Evolutionary conservation across 1,284 basidiomycete species (phyloP).

Genomic region (Mycena sp.): DNA sequence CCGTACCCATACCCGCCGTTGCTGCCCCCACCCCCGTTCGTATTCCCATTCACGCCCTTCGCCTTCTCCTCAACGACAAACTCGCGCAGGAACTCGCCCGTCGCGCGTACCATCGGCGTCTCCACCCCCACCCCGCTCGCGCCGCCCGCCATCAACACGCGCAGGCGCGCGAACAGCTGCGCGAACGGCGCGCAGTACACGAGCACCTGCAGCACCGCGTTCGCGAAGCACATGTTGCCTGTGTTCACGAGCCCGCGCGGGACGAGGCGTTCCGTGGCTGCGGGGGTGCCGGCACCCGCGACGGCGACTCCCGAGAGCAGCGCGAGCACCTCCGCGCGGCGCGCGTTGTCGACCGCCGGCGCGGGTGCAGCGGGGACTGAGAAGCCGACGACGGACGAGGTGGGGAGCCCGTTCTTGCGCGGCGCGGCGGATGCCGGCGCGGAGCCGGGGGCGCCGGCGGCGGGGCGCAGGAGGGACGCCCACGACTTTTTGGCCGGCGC

Average conservation of each 20-base stretch:
- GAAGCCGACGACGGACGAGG: slow-evolving; percentile 73
- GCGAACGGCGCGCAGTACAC: slow-evolving; percentile 92
- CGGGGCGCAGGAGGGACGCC: slow-evolving; percentile 75
- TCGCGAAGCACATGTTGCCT: slow-evolving; percentile 98
- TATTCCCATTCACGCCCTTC: slow-evolving; percentile 49
- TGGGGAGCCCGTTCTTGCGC: slow-evolving; percentile 56
- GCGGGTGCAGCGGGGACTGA: slow-evolving; percentile 60
- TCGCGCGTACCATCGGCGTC: slow-evolving; percentile 87
- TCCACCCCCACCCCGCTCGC: slow-evolving; percentile 37
- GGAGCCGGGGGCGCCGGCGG: slow-evolving; percentile 39
- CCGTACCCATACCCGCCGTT: too few relatives aligned
- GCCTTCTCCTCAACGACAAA: slow-evolving; percentile 57
- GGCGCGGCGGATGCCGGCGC: slow-evolving; percentile 39
- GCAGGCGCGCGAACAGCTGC: slow-evolving; percentile 80
- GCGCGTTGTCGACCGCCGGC: slow-evolving; percentile 36
- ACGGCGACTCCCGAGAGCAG: slow-evolving; percentile 52
- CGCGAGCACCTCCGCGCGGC: slow-evolving; percentile 55
- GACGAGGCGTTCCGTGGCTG: slow-evolving; percentile 35
- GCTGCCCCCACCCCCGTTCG: slow-evolving; percentile 36
- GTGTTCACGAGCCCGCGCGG: slow-evolving; percentile 93
- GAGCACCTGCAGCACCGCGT: slow-evolving; percentile 91
- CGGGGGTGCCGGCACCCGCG: slow-evolving; percentile 1
- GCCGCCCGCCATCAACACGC: slow-evolving; percentile 48
- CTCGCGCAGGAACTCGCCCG: slow-evolving; percentile 84
- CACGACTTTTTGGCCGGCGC: slow-evolving; percentile 73